Evolutionary conservation across 441 rosid species (phyloP), one percentile per base, ranked within the genome.

Genomic region (Jatropha multifida): DNA sequence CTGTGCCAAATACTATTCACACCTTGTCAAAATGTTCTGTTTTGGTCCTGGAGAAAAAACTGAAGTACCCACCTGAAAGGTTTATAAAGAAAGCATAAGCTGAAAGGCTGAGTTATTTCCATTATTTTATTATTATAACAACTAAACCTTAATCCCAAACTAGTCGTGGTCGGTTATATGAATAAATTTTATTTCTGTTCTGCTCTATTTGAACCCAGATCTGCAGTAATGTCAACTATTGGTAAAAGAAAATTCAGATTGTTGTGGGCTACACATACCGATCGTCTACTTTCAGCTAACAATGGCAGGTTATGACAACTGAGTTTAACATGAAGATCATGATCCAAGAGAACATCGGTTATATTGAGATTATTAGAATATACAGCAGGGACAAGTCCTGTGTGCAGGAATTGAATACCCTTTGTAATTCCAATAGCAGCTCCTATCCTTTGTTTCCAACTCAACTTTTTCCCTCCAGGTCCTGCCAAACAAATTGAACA

Each of bases 391-490:
- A 88, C 79, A 63, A 82, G 84, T 64, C 93, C 88, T 0, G 88
- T 86, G 65, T 90, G 89, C 69, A 90, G 88, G 79, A 88, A 90
- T 79, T 87, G 88, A 55, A 90, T 73, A 1, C 89, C 88, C 82
- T 80, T 88, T 59, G 84, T 82, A 14, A 88, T 81, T 74, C 81
- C 90, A 62, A 83, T 81, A 7, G 83, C 87, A 38, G 86, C 87
- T 49, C 80, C 78, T 69, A 90, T 81, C 73, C 92, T 79, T 71
- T 85, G 87, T 40, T 71, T 63, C 93, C 93, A 89, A 2, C 69
- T 73, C 69, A 88, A 66, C 66, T 49, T 88, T 70, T 74, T 75
- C n/a, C 72, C 84, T 20, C 51, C 56, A 55, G 64, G 15, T 61
- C 83, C 86, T 82, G 77, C 72, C 51, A 74, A 11, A 67, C 49